A percentile compares a stretch with the other conserved stretches of the same genome.
Conservation (phyloP, 164 flowering plant species). For the Euptelea pleiosperma region DNA sequence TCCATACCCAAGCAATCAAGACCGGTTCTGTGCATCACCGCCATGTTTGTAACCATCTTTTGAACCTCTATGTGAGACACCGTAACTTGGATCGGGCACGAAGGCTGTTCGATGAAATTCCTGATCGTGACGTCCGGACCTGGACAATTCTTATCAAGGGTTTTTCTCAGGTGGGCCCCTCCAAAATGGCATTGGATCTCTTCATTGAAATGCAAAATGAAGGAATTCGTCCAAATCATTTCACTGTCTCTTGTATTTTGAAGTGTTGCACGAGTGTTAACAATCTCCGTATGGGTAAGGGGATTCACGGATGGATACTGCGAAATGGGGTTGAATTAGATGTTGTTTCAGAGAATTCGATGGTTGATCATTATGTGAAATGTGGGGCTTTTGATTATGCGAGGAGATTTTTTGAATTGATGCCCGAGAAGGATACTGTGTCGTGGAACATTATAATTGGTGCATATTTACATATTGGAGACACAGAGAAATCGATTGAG, state of each 20-base stretch:
- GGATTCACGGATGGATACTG: conserved; percentile 66
- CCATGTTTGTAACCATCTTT: conserved; percentile 27
- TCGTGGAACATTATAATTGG: conserved; percentile 67
- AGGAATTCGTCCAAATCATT: conserved; percentile 50
- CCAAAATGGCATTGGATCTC: conserved; percentile 29
- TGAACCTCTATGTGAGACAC: conserved; percentile 36
- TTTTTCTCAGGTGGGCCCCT: conserved; percentile 30
- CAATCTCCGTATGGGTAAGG: conserved; percentile 37
- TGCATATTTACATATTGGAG: conserved; percentile 42
- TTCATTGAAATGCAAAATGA: conserved; percentile 40
- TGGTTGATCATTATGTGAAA: conserved; percentile 61
- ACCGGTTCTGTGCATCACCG: conserved; percentile 21
- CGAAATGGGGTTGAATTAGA: conserved; percentile 40
- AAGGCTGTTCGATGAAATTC: conserved; percentile 63
- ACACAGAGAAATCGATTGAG: conserved; percentile 38
- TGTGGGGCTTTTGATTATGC: conserved; percentile 37
- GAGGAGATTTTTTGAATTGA: conserved; percentile 38
- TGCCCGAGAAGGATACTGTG: conserved; percentile 37
- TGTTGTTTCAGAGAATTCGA: conserved; percentile 44
- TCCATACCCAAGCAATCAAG: conserved; percentile 45
- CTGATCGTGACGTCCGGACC: conserved; percentile 42
- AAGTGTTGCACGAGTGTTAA: conserved; percentile 42
- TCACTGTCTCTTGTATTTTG: conserved; percentile 54
- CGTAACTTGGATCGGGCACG: conserved; percentile 30
- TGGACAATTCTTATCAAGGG: conserved; percentile 70